phyloP scores from a whole-genome alignment of 768 basidiomycete genomes.

The Galerina marginata region DNA sequence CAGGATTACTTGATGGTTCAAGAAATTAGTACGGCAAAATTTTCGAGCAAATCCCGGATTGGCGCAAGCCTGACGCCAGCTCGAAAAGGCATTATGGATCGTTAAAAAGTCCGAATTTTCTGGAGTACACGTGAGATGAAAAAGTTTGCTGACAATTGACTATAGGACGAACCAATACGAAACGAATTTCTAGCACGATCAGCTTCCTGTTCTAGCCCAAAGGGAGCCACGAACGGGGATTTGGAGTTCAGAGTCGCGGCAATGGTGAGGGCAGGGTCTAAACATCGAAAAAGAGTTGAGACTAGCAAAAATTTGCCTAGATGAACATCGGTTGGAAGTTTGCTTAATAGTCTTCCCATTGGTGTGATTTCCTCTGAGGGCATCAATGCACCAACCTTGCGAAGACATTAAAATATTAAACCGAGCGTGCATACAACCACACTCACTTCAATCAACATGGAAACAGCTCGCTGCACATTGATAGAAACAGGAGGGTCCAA shows the following conservation, averaged over 20 bases:
- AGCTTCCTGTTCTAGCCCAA: slow-evolving; percentile 87
- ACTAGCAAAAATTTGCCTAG: slow-evolving; percentile 91
- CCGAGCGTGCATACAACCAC: not conserved
- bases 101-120: slow-evolving; percentile 97
- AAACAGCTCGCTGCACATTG: slow-evolving; percentile 91
- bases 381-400: slow-evolving; percentile 85
- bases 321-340: slow-evolving; percentile 94
- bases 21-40: slow-evolving; percentile 80
- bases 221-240: slow-evolving; percentile 89
- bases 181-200: slow-evolving; percentile 84
- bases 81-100: slow-evolving; percentile 86
- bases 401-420: slow-evolving; percentile 3
- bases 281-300: slow-evolving; percentile 83
- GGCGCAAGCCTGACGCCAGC: slow-evolving; percentile 80
- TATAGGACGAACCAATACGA: slow-evolving; percentile 59
- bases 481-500: slow-evolving; percentile 86
- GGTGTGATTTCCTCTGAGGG: slow-evolving; percentile 89
- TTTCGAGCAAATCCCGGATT: slow-evolving; percentile 67
- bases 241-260: slow-evolving; percentile 92
- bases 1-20: slow-evolving; percentile 76
- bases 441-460: slow-evolving; percentile 85
- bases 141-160: not conserved
- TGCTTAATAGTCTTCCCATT: slow-evolving; percentile 88
- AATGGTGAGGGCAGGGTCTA: slow-evolving; percentile 97
- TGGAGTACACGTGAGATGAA: slow-evolving; percentile 33